Evolutionary conservation across 2,329 filamentous ascomycete genomes (phyloP), one percentile per base, ranked within the genome.

Genomic region (Septoria linicola): DNA sequence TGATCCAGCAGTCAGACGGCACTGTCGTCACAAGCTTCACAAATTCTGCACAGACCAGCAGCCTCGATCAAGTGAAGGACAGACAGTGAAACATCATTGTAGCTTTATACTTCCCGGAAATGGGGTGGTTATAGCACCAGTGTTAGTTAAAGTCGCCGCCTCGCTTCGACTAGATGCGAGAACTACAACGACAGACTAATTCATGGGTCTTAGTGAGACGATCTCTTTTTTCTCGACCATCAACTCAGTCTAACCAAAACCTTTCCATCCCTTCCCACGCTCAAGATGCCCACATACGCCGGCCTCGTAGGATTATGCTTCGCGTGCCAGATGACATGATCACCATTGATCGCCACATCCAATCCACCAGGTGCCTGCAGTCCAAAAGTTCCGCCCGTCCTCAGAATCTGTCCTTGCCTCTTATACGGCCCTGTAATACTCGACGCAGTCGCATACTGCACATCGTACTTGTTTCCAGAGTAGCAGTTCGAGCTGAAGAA

Each of bases 401-500:
- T 41, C 32, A 66, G 63, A 1, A 68, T 44, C 7, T 51, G 48
- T 3, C 64, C 65, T 2, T 46, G 39, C 34, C 60, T 56, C 3
- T 19, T 51, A 41, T 65, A 66, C 5, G 64, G 65, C 0, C 65
- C 65, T 2, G 36, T 55, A 47, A 63, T 62, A 3, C 55, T 46
- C 6, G 53, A 39, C 1, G 63, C 60, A 8, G 58, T 62, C 16
- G 65, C 64, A 41, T 65, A 66, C 23, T 57, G 54, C 13, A 66
- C 61, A 44, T 64, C 60, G 49, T 68, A 68, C 10, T 58, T 56
- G 5, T 55, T 25, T 2, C 59, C 60, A 20, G 41, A 54, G 51
- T 61, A 68, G 55, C 66, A 68, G 16, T 66, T 58, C 4, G 50
- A 54, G 3, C 58, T 63, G 54, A 65, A 68, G 43, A 68, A 68